A percentile compares a stretch with the other conserved stretches of the same genome.
Conservation (phyloP, 495 filamentous ascomycete genomes). For the Neurospora sp. region DNA sequence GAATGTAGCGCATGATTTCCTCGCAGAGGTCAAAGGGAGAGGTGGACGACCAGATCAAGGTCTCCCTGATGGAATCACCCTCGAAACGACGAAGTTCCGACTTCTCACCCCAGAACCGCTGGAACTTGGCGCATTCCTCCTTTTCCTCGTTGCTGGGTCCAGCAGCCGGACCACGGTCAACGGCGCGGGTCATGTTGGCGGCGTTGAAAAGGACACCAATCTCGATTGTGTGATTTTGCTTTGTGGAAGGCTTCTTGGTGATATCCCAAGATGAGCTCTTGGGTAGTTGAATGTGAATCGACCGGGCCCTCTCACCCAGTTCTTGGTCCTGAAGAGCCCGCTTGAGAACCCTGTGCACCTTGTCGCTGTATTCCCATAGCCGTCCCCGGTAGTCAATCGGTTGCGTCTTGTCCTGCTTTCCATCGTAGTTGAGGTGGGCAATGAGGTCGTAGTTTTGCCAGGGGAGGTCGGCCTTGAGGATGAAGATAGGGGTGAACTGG, state of each 20-base stretch:
- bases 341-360: slow-evolving; percentile 51
- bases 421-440: slow-evolving; percentile 16
- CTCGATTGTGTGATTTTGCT: slow-evolving; percentile 28
- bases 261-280: slow-evolving; percentile 32
- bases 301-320: slow-evolving; percentile 54
- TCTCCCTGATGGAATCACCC: slow-evolving; percentile 64
- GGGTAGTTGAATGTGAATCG: slow-evolving; percentile 48
- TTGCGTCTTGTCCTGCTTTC: slow-evolving; percentile 6
- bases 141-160: slow-evolving; percentile 53
- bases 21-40: slow-evolving; percentile 52
- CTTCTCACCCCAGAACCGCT: slow-evolving; percentile 69
- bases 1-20: slow-evolving; percentile 68
- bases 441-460: slow-evolving; percentile 62
- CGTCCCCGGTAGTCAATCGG: slow-evolving; percentile 23
- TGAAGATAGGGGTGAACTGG: slow-evolving; percentile 75
- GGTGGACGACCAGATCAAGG: slow-evolving; percentile 69
- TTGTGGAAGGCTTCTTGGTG: slow-evolving; percentile 11
- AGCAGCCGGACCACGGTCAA: slow-evolving; percentile 75
- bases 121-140: slow-evolving; percentile 54
- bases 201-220: slow-evolving; percentile 66
- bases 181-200: slow-evolving; percentile 54
- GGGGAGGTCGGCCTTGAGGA: slow-evolving; percentile 57
- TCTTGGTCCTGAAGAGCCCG: slow-evolving; percentile 45
- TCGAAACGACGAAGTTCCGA: slow-evolving; percentile 66
- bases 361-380: slow-evolving; percentile 27